Conservation (phyloP, 2,329 filamentous ascomycete species). For the Coleophoma cylindrospora region DNA sequence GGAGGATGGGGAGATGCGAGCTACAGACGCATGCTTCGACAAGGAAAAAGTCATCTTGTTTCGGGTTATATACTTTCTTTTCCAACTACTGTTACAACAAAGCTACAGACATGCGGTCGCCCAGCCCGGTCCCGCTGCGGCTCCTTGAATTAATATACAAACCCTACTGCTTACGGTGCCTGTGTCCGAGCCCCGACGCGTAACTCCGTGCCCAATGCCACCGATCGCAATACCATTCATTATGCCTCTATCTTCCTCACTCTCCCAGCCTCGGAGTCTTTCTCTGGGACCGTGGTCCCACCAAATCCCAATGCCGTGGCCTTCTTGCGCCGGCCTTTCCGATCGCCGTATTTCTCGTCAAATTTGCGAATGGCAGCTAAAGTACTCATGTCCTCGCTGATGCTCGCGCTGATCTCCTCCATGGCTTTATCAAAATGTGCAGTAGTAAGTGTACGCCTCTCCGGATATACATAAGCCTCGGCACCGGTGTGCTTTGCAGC, state of each 20-base stretch:
- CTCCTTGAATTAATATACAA: background rate
- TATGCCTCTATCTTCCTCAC: constrained; percentile 22
- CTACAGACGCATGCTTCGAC: no score
- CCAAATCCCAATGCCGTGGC: constrained; percentile 54
- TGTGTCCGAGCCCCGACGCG: background rate
- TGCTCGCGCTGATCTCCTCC: constrained; percentile 84
- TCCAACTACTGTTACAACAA: no score
- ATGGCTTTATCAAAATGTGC: constrained; percentile 82
- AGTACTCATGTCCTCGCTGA: constrained; percentile 88
- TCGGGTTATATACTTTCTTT: no score
- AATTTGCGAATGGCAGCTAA: constrained; percentile 87
- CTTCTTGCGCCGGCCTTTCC: constrained; percentile 60
- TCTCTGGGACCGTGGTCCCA: constrained; percentile 19
- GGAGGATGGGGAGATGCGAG: no score
- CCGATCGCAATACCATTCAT: constrained; percentile 1
- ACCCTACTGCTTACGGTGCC: background rate
- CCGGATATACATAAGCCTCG: constrained; percentile 50
- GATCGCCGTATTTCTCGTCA: constrained; percentile 90
- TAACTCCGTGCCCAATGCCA: background rate
- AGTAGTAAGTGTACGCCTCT: constrained; percentile 58
- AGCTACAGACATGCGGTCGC: no score
- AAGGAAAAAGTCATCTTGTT: no score
- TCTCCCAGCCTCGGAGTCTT: constrained; percentile 24
- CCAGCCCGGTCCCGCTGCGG: no score
- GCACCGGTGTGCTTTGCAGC: constrained; percentile 32